A percentile compares a stretch with the other conserved stretches of the same genome.
phyloP scores from a whole-genome alignment of 1,284 basidiomycete genomes.

The Wallemia hederae region DNA sequence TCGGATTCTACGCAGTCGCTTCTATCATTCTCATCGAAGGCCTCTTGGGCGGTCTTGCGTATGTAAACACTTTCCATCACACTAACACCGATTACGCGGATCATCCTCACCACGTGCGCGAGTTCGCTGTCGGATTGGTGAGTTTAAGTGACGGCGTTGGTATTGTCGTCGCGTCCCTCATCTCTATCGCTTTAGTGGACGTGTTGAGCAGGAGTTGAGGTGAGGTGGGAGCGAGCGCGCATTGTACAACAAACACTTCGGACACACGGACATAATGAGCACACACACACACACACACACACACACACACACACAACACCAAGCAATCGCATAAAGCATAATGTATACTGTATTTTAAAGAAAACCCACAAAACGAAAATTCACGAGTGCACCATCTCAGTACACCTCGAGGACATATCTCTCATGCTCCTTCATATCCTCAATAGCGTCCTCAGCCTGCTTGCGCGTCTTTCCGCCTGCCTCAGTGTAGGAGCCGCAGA shows the following conservation, averaged over 20 bases:
- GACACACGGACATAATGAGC: too few relatives aligned
- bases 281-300: too few relatives aligned
- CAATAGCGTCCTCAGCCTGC: slow-evolving; percentile 52
- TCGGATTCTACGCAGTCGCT: neutral
- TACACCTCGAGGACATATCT: slow-evolving; percentile 79
- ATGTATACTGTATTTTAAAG: too few relatives aligned
- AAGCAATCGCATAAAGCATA: too few relatives aligned
- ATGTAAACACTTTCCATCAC: neutral
- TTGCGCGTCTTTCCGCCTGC: slow-evolving; percentile 35
- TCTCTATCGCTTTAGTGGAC: neutral
- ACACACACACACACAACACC: too few relatives aligned
- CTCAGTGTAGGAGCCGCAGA: slow-evolving; percentile 47
- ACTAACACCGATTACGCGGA: neutral
- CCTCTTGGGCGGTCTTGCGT: neutral
- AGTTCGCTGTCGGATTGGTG: neutral
- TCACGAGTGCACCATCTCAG: neutral
- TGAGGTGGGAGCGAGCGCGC: too few relatives aligned
- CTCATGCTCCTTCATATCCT: slow-evolving; percentile 84
- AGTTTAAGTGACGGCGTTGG: neutral
- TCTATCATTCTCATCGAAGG: neutral
- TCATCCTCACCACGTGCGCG: neutral
- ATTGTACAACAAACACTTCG: too few relatives aligned
- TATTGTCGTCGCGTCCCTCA: neutral
- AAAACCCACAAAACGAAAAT: too few relatives aligned
- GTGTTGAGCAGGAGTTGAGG: too few relatives aligned